Evolutionary conservation across 1,284 basidiomycete genomes (phyloP).

Genomic region (Papiliotrema nemorosa): DNA sequence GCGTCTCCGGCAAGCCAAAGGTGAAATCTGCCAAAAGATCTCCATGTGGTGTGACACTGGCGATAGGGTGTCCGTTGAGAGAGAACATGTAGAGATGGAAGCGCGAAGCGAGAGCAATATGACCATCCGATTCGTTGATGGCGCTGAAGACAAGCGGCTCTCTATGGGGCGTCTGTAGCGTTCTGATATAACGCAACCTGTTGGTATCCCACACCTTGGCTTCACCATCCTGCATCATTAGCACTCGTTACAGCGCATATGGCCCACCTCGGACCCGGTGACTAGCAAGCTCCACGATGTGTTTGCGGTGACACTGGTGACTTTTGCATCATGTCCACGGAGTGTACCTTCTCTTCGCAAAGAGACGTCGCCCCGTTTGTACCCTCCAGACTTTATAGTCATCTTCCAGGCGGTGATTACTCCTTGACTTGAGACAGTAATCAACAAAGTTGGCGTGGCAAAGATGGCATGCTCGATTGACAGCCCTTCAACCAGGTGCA

Average conservation of each 20-base stretch:
- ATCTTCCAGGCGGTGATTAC: conserved; percentile 76
- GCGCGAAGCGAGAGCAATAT: conserved; percentile 41
- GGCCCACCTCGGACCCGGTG: conserved; percentile 64
- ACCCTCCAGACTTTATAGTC: conserved; percentile 27
- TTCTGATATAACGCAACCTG: conserved; percentile 67
- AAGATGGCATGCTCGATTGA: conserved; percentile 71
- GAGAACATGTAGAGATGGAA: conserved; percentile 44
- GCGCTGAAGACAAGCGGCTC: conserved; percentile 65
- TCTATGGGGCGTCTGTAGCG: conserved; percentile 62
- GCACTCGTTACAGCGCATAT: neutral
- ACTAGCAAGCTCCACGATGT: conserved; percentile 77
- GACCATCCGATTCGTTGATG: conserved; percentile 75
- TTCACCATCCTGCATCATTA: conserved; percentile 59
- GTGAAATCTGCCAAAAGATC: conserved; percentile 13
- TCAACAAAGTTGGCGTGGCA: conserved; percentile 64
- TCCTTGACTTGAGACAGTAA: conserved; percentile 72
- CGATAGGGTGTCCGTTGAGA: conserved; percentile 48
- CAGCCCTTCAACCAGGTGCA: conserved; percentile 70
- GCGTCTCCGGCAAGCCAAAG: conserved; percentile 7
- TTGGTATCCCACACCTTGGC: conserved; percentile 91
- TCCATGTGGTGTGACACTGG: conserved; percentile 26
- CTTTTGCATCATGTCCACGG: conserved; percentile 66
- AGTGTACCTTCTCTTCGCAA: conserved; percentile 66
- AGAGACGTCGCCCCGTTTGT: conserved; percentile 30
- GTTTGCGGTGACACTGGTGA: conserved; percentile 70